Conservation (phyloP, 768 basidiomycete species). For the Leccinum barrowsii region DNA sequence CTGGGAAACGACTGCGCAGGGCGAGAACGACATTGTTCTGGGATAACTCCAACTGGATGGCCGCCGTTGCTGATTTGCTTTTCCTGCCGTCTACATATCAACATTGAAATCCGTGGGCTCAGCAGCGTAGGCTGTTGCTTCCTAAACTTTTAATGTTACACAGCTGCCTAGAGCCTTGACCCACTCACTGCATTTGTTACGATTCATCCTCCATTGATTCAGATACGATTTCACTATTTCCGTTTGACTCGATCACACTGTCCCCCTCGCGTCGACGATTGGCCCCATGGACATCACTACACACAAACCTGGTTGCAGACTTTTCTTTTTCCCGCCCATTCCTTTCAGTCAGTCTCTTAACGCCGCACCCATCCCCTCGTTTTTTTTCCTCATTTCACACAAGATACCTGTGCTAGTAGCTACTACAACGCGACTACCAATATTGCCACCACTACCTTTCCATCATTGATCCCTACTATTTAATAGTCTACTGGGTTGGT, state of each 20-base stretch:
- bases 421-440: constrained; percentile 1
- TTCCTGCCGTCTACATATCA: not conserved
- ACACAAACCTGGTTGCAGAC: constrained; percentile 13
- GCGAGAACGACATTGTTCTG: constrained; percentile 30
- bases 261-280: not conserved
- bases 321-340: not conserved
- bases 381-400: not conserved
- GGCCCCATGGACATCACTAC: constrained; percentile 13
- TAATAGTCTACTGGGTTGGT: not conserved
- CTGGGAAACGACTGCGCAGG: constrained; percentile 28
- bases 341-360: not conserved
- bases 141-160: not conserved
- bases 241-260: constrained; percentile 1
- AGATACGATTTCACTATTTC: not conserved
- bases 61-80: constrained; percentile 3
- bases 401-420: constrained; percentile 15
- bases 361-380: not conserved
- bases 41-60: constrained; percentile 17
- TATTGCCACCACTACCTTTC: constrained; percentile 6
- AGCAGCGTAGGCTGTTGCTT: constrained; percentile 2
- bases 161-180: not conserved
- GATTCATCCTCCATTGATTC: constrained; percentile 1
- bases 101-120: not conserved
- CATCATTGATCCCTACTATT: not conserved
- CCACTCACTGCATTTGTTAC: constrained; percentile 7